Base-by-base conservation (phyloP, 768 basidiomycete genomes). In the Floccularia luteovirens region DNA sequence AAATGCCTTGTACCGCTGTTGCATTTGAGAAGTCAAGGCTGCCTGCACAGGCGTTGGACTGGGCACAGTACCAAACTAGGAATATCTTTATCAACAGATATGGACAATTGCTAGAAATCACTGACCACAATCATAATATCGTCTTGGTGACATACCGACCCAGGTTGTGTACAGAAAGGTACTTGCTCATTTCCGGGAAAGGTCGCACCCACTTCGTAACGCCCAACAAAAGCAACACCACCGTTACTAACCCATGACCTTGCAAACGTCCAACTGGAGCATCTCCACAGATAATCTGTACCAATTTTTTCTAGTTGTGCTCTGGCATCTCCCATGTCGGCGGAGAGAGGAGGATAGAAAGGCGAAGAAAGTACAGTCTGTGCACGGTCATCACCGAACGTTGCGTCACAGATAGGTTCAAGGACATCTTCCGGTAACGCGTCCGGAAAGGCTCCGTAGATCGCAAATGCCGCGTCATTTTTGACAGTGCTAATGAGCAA, bases 51-150 rank as follows among this genome's bases (percentile, higher is more conserved):
- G 21, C 17, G 61, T 74, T 10, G 84, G 77, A 51, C 59, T 73
- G 10, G 68, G 52, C 21, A 67, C 72, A 0, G 82, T 82, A 39
- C 82, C 82, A 48, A 71, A 72, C 63, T 69, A 31, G 16, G 6
- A 14, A 28, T 28, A 28, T 28, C 10, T 8, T 8, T 28, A 8
- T 8, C 8, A 14, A 28, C 8, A 28, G 27, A 28, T 30, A 30
- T 30, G 31, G 31, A 28, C 43, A 22, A 24, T n/a, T 14, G 37
- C 41, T 30, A 5, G 32, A 31, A 22, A 31, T 24, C 17, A 21
- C 79, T 43, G 61, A 82, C 82, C 44, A 89, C 72, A 53, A 85
- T 79, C 63, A 79, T 62, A 44, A 90, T 89, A 51, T 90, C 88
- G 54, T 89, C 87, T 55, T 88, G 73, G 55, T 88, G 86, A 59